Evolutionary conservation across 257 asterid genomes (phyloP).

Genomic region (Jaltomata sinuosa): DNA sequence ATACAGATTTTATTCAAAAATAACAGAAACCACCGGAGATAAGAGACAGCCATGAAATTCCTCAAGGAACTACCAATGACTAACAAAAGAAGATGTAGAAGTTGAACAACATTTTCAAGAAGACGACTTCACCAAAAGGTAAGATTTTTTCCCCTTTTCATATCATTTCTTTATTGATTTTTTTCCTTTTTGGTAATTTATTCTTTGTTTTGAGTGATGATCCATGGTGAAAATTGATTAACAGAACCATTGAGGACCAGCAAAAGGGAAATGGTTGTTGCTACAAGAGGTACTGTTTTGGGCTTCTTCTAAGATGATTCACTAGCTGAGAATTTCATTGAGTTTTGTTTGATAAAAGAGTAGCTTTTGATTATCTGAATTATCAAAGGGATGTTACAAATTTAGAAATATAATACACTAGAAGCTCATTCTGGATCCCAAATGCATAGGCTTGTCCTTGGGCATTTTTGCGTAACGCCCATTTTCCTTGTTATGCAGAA

Average conservation of each 20-base stretch:
- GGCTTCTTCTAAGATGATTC: not conserved
- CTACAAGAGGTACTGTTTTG: conserved; percentile 69
- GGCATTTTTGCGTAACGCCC: not conserved
- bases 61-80: not conserved
- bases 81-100: not conserved
- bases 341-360: not conserved
- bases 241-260: conserved; percentile 82
- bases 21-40: not conserved
- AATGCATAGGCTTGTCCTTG: not conserved
- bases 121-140: conserved; percentile 95
- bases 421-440: not conserved
- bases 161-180: not conserved
- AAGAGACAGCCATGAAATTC: not conserved
- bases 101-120: conserved; percentile 66
- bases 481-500: not conserved
- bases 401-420: not conserved
- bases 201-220: not conserved
- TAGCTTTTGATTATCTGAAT: not conserved
- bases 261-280: conserved; percentile 96
- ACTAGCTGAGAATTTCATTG: not conserved
- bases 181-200: no score
- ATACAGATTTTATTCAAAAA: no score
- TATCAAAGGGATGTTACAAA: not conserved
- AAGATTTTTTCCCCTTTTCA: not conserved
- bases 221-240: not conserved